Base-by-base conservation (phyloP, 2,329 filamentous ascomycete genomes). In the Fusarium sp. region DNA sequence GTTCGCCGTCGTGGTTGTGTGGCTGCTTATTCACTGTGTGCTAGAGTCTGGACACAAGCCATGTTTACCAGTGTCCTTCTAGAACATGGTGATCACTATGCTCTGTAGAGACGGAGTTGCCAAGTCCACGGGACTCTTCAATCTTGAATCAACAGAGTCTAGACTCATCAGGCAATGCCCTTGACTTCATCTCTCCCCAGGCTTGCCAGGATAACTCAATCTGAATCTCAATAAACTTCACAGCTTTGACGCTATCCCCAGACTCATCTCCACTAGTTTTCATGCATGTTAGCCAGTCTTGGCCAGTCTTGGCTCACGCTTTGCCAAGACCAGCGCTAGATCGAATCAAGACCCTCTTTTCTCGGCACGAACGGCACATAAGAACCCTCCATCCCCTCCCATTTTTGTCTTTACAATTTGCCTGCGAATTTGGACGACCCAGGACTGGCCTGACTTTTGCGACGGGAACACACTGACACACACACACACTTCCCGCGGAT, bases 331-430 rank as follows among this genome's bases (percentile, higher is more conserved):
- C 7, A 19, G 42, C 7, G 1, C 19, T 45, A 55, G 48, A 62
- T n/a, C n/a, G n/a, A n/a, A n/a, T n/a, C n/a, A n/a, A 23, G 46
- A 4, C 7, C 59, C 59, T 31, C 46, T 55, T 62, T 62, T 62
- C 58, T 62, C 59, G 59, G 59, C 58, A 48, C 59, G 7, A 62
- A 62, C 59, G 59, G 59, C 59, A 62, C 59, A 62, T 62, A 62
- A 62, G 59, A 55, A 62, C 31, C 59, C 48, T 10, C 34, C 10
- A 34, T n/a, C 28, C 26, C 42, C 41, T 58, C 39, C 39, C 42
- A 9, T 28, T 23, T 23, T 37, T 37, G 11, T 8, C 8, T 25
- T n/a, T 14, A 19, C 49, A 41, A 26, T 50, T 23, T 50, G 30
- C 48, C 49, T 51, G 34, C 34, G 34, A 34, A 26, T 23, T 25